Conservation (phyloP, 805 yeast species). For the Schizosaccharomyces osmophilus region DNA sequence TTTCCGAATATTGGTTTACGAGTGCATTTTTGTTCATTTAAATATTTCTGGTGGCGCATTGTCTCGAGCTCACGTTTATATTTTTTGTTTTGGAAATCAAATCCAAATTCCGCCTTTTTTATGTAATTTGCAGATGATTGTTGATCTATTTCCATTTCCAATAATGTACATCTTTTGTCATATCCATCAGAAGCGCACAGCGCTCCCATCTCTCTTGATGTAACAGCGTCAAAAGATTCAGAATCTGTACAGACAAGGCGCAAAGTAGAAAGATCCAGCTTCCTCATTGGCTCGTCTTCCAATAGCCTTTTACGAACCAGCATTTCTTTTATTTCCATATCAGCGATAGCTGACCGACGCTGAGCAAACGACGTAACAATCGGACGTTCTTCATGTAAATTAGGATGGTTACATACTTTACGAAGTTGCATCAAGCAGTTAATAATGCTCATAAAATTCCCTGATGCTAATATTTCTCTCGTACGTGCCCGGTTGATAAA, state of each 20-base stretch:
- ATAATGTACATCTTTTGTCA: constrained; percentile 14
- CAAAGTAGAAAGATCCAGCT: constrained; percentile 29
- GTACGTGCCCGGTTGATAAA: constrained; percentile 95
- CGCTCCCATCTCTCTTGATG: background rate
- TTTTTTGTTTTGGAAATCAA: background rate
- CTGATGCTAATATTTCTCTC: constrained; percentile 74
- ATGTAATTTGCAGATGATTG: constrained; percentile 16
- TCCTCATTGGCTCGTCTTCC: constrained; percentile 11
- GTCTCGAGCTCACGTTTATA: constrained; percentile 13
- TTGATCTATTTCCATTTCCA: constrained; percentile 9
- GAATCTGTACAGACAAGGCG: constrained; percentile 27
- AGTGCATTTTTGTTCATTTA: constrained; percentile 41
- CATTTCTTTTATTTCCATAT: constrained; percentile 21
- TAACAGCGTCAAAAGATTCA: constrained; percentile 12
- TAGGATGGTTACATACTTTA: constrained; percentile 91
- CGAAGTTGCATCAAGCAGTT: constrained; percentile 94
- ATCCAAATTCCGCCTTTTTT: background rate
- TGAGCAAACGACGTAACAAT: constrained; percentile 72
- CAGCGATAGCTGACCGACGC: constrained; percentile 33
- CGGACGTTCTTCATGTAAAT: constrained; percentile 85
- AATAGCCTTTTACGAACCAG: constrained; percentile 17
- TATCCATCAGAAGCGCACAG: constrained; percentile 14
- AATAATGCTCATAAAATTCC: constrained; percentile 81
- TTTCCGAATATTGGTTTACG: constrained; percentile 42
- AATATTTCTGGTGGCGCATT: constrained; percentile 31